These are phyloP conservation scores for Pythium graminicola DNA, from an alignment of 352 stramenopile genomes.

Conservation along the genomic window DNA sequence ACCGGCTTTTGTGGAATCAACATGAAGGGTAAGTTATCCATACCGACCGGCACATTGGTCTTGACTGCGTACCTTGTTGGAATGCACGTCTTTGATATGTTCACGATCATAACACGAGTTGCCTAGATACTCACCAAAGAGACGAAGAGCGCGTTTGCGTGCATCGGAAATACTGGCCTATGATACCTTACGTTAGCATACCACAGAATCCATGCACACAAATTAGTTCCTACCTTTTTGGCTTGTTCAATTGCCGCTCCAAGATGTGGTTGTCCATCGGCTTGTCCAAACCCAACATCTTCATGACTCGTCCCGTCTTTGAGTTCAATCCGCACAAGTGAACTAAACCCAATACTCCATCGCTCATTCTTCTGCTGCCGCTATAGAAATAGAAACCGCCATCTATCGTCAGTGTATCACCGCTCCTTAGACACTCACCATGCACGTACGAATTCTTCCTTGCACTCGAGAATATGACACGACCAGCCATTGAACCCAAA, in stretches of 20 bases:
- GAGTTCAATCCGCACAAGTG: constrained; percentile 75
- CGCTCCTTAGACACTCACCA: background rate
- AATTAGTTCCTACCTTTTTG: constrained; percentile 43
- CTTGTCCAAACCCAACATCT: constrained; percentile 74
- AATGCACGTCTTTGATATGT: constrained; percentile 72
- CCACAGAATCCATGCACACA: background rate
- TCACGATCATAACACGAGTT: constrained; percentile 87
- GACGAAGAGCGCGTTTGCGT: constrained; percentile 62
- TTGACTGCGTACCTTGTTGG: constrained; percentile 32
- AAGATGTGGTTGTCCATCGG: constrained; percentile 69
- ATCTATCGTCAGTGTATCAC: background rate
- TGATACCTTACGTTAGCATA: background rate
- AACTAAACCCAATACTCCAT: constrained; percentile 74
- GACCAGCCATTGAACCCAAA: constrained; percentile 88
- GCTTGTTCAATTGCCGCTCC: constrained; percentile 71
- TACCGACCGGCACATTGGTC: background rate
- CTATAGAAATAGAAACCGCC: constrained; percentile 20
- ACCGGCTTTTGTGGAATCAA: background rate
- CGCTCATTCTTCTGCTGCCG: constrained; percentile 60
- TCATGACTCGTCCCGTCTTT: constrained; percentile 82
- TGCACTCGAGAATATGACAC: constrained; percentile 77
- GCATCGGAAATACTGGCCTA: constrained; percentile 76
- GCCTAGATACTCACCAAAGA: constrained; percentile 83
- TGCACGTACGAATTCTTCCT: constrained; percentile 74
- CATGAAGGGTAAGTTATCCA: background rate